These are phyloP conservation scores for Fusarium dlaminii DNA, from an alignment of 2,329 filamentous ascomycete species.

Conservation along the genomic window DNA sequence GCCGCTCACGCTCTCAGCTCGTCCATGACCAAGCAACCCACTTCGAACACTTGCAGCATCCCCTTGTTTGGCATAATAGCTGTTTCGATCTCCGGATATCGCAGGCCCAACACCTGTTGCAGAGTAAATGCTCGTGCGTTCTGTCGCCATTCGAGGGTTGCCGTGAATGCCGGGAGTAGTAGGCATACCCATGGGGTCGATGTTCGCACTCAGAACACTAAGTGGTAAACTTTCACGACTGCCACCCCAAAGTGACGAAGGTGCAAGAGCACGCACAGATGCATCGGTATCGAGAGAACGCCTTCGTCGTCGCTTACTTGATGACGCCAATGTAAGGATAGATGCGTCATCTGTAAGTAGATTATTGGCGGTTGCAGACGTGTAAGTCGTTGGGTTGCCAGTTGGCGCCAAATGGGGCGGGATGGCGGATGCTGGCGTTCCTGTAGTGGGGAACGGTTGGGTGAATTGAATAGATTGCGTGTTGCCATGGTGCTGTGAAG, in stretches of 20 bases:
- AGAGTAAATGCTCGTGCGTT: slow-evolving; percentile 85
- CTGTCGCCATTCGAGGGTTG: slow-evolving; percentile 56
- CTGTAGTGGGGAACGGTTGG: slow-evolving; percentile 71
- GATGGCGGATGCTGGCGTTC: slow-evolving; percentile 75
- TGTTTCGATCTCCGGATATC: slow-evolving; percentile 80
- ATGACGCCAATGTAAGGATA: slow-evolving; percentile 84
- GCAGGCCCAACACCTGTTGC: slow-evolving; percentile 73
- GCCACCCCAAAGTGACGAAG: slow-evolving; percentile 83
- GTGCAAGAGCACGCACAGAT: slow-evolving; percentile 84
- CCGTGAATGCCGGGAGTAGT: slow-evolving; percentile 63
- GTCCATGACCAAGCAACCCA: slow-evolving; percentile 77
- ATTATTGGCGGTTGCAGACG: slow-evolving; percentile 82
- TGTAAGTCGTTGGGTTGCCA: slow-evolving; percentile 75
- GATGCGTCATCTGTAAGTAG: slow-evolving; percentile 86
- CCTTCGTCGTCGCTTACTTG: slow-evolving; percentile 79
- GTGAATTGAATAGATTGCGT: slow-evolving; percentile 68
- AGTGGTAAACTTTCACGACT: slow-evolving; percentile 82
- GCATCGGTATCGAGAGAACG: slow-evolving; percentile 87
- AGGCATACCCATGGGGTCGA: slow-evolving; percentile 60
- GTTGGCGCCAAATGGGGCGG: slow-evolving; percentile 72
- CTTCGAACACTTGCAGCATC: slow-evolving; percentile 84
- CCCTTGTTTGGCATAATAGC: slow-evolving; percentile 75
- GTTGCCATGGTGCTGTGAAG: slow-evolving; percentile 50
- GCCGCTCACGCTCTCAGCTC: slow-evolving; percentile 83
- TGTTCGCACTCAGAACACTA: slow-evolving; percentile 78